These are phyloP conservation scores for Mrakia gelida DNA, from an alignment of 768 basidiomycete species.

Conservation along the genomic window DNA sequence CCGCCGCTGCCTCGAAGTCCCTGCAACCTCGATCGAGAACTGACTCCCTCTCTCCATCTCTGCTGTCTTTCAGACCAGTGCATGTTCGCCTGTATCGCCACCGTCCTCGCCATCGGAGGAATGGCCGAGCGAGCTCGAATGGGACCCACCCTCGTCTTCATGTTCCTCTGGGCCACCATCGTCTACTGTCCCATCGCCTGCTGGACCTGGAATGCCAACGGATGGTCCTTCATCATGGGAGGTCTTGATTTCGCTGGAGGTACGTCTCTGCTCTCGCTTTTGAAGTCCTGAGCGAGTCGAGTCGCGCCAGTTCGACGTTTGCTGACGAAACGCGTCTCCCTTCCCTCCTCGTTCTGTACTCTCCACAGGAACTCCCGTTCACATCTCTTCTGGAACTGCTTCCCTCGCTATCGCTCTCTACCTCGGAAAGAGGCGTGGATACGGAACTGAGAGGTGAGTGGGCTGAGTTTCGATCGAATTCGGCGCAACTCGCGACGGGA, in stretches of 20 bases:
- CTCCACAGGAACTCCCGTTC: constrained; percentile 51
- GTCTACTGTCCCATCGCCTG: constrained; percentile 76
- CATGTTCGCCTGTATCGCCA: constrained; percentile 38
- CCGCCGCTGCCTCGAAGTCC: neutral
- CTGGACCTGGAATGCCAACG: constrained; percentile 68
- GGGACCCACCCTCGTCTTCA: constrained; percentile 68
- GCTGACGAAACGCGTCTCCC: neutral
- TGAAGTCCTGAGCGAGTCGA: neutral
- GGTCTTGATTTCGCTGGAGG: constrained; percentile 33
- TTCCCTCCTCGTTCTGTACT: neutral
- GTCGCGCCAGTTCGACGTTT: neutral
- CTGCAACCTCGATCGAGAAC: neutral
- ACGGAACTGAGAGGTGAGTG: constrained; percentile 64
- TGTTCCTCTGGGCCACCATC: constrained; percentile 77
- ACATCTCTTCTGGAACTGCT: constrained; percentile 91
- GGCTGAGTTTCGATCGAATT: neutral
- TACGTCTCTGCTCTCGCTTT: neutral
- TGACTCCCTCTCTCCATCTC: neutral
- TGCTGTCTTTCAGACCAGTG: constrained; percentile 43
- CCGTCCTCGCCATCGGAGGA: constrained; percentile 46
- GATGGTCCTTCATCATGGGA: constrained; percentile 71
- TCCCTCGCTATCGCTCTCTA: constrained; percentile 71
- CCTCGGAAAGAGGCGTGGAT: constrained; percentile 85
- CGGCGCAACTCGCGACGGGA: no score
- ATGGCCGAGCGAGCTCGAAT: constrained; percentile 83